These are phyloP conservation scores for Botryosphaeria dothidea DNA, from an alignment of 2,329 filamentous ascomycete genomes.

Conservation along the genomic window DNA sequence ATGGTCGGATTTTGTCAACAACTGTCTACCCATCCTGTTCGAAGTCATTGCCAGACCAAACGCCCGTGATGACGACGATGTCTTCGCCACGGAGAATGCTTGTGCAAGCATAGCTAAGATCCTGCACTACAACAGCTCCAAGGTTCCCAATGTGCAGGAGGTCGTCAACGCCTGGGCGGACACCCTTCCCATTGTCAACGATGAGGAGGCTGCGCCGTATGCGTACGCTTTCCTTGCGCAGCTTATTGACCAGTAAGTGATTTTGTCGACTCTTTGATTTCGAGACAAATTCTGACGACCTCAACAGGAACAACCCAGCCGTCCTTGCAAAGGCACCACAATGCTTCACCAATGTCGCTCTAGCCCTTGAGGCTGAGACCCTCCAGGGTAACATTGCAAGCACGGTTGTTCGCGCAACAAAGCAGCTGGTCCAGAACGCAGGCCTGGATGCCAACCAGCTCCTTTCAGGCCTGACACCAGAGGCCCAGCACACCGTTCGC, in stretches of 20 bases:
- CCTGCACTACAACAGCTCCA: conserved; percentile 80
- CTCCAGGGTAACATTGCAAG: conserved; percentile 80
- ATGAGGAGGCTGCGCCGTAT: conserved; percentile 96
- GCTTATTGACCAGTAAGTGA: conserved; percentile 87
- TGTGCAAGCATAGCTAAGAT: conserved; percentile 97
- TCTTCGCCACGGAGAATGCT: conserved; percentile 96
- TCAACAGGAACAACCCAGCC: conserved; percentile 74
- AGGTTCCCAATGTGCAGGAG: conserved; percentile 73
- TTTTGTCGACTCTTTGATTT: conserved; percentile 18
- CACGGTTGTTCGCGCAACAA: conserved; percentile 75
- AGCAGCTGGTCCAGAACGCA: conserved; percentile 72
- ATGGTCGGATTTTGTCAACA: conserved; percentile 86
- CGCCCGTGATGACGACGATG: conserved; percentile 85
- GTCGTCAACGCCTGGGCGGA: conserved; percentile 85
- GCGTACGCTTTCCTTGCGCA: conserved; percentile 90
- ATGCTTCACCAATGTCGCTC: conserved; percentile 80
- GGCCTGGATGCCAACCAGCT: conserved; percentile 75
- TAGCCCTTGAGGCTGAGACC: conserved; percentile 88
- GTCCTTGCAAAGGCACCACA: conserved; percentile 74
- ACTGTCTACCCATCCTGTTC: conserved; percentile 79
- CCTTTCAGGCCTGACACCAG: conserved; percentile 72
- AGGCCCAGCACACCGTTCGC: conserved; percentile 78
- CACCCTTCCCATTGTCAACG: conserved; percentile 87
- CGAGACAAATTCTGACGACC: conserved; percentile 24
- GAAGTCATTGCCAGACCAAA: conserved; percentile 79